phyloP scores from a whole-genome alignment of 345 rosid genomes.

The Eucalyptus cloeziana region DNA sequence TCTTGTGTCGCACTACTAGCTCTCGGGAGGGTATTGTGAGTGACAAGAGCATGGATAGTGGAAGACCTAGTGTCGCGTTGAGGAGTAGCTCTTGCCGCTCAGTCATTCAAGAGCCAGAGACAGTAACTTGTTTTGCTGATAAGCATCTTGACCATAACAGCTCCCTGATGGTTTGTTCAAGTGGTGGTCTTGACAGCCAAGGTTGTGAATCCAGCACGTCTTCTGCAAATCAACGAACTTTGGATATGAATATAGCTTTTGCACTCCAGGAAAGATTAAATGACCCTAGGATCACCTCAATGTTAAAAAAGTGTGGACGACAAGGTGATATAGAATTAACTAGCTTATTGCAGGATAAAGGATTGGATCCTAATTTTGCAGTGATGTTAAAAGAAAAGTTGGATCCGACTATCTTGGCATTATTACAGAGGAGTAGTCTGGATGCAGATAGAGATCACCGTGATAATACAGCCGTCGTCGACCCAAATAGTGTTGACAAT shows the following conservation, averaged over 20 bases:
- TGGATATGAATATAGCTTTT: conserved; percentile 82
- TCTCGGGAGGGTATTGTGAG: conserved; percentile 75
- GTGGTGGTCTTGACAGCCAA: conserved; percentile 88
- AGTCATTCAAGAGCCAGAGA: conserved; percentile 77
- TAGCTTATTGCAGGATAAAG: conserved; percentile 89
- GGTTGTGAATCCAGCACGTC: conserved; percentile 94
- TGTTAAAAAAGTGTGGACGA: conserved; percentile 72
- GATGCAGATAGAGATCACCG: conserved; percentile 99
- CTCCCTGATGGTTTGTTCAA: conserved; percentile 52
- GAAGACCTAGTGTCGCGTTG: conserved; percentile 83
- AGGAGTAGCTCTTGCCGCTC: conserved; percentile 91
- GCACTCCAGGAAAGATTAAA: conserved; percentile 83
- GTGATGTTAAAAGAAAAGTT: conserved; percentile 97
- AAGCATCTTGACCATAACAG: conserved; percentile 53
- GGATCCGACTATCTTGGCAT: conserved; percentile 94
- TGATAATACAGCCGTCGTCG: conserved; percentile 59
- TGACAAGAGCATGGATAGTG: conserved; percentile 94
- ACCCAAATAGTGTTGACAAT: conserved; percentile 81
- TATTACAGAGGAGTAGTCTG: conserved; percentile 96
- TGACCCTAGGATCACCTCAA: conserved; percentile 79
- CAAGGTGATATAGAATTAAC: conserved; percentile 81
- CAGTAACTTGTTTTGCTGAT: conserved; percentile 51
- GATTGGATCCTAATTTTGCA: conserved; percentile 99
- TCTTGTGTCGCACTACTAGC: conserved; percentile 51
- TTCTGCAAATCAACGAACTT: conserved; percentile 72